A percentile compares a stretch with the other conserved stretches of the same genome.
These are phyloP conservation scores for Herpetospermum pedunculosum DNA, from an alignment of 306 rosid species.

Conservation along the genomic window DNA sequence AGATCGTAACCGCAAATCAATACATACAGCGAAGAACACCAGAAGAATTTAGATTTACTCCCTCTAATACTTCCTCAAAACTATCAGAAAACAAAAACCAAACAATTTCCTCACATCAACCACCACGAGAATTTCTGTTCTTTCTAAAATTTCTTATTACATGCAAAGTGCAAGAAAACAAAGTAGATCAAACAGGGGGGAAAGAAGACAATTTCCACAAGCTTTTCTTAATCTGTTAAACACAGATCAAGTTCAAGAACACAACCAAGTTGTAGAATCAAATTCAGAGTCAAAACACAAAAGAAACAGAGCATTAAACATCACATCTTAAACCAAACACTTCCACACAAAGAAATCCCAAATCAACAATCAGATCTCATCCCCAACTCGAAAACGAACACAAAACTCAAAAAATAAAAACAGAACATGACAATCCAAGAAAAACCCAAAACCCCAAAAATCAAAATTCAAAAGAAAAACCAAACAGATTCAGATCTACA, in stretches of 20 bases:
- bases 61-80: background rate
- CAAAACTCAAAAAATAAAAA: background rate
- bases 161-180: background rate
- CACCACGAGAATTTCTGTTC: background rate
- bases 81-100: background rate
- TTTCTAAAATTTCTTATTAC: background rate
- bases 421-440: background rate
- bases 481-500: background rate
- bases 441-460: background rate
- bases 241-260: conserved; percentile 1
- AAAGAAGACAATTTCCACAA: background rate
- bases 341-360: background rate
- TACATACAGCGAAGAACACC: background rate
- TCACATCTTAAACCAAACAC: background rate
- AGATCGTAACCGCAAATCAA: background rate
- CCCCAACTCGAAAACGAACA: background rate
- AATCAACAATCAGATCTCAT: background rate
- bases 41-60: background rate
- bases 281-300: background rate
- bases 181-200: background rate
- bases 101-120: background rate
- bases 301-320: background rate
- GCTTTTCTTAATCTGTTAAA: background rate
- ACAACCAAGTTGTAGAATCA: background rate
- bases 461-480: background rate